phyloP scores from a whole-genome alignment of 2,329 filamentous ascomycete genomes.

The Penicillium freii region DNA sequence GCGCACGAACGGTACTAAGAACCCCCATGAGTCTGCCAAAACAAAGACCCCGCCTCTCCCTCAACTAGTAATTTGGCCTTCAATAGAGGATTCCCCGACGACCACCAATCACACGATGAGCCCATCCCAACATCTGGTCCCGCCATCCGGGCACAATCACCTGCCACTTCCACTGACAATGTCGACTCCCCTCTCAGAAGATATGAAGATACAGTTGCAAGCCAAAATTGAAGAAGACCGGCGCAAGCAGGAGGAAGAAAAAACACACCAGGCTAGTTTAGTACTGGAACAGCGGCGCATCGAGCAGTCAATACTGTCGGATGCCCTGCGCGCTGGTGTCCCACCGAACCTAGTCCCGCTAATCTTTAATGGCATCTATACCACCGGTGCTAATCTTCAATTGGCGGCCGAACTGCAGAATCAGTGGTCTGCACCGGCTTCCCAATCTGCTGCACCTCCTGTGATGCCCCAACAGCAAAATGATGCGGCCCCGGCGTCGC shows the following conservation, averaged over 20 bases:
- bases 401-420: background rate
- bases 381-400: background rate
- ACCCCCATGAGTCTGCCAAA: background rate
- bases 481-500: too few relatives aligned
- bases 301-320: constrained; percentile 69
- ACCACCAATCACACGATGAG: background rate
- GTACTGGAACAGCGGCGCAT: constrained; percentile 70
- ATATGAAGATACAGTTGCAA: constrained; percentile 68
- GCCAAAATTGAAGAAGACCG: constrained; percentile 71
- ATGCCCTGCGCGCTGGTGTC: constrained; percentile 67
- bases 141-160: constrained; percentile 34
- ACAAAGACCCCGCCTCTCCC: background rate
- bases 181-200: constrained; percentile 53
- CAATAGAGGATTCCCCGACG: background rate
- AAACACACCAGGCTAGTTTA: constrained; percentile 59
- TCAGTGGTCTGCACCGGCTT: background rate
- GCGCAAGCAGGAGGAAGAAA: constrained; percentile 67
- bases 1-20: background rate
- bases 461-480: background rate
- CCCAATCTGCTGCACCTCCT: background rate
- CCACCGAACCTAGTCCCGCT: constrained; percentile 72
- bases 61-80: background rate
- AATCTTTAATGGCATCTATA: constrained; percentile 52
- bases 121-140: constrained; percentile 10
- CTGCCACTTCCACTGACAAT: constrained; percentile 26